These are phyloP conservation scores for Tremellales sp. DNA, from an alignment of 1,284 basidiomycete genomes.

Conservation along the genomic window DNA sequence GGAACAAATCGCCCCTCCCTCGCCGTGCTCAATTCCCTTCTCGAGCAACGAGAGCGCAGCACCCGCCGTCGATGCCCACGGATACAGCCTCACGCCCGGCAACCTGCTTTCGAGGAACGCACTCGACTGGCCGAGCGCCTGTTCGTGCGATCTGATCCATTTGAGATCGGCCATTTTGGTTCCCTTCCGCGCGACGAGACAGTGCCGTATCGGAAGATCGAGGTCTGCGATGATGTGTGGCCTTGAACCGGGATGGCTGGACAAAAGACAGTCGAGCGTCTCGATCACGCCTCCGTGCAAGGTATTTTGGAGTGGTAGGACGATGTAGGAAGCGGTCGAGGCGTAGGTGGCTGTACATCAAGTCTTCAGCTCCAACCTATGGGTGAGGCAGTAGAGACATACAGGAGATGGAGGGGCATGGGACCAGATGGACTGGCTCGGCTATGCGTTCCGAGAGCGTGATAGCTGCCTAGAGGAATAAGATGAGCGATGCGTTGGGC, in stretches of 20 bases:
- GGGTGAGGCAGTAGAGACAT: constrained; percentile 6
- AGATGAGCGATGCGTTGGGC: background rate
- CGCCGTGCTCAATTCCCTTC: constrained; percentile 1
- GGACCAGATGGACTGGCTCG: constrained; percentile 20
- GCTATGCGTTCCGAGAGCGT: constrained; percentile 17
- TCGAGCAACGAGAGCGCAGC: constrained; percentile 37
- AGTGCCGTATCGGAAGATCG: constrained; percentile 40
- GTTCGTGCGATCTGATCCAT: constrained; percentile 46
- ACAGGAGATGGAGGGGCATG: constrained; percentile 35
- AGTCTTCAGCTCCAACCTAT: background rate
- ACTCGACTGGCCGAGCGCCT: constrained; percentile 48
- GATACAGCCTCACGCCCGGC: constrained; percentile 28
- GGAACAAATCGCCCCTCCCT: constrained; percentile 45
- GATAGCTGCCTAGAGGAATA: constrained; percentile 16
- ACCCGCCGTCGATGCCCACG: constrained; percentile 40
- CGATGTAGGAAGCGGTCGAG: constrained; percentile 23
- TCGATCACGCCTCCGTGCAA: constrained; percentile 46
- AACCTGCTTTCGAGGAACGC: constrained; percentile 31
- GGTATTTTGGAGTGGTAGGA: constrained; percentile 47
- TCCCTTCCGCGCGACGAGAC: constrained; percentile 37
- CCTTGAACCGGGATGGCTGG: background rate
- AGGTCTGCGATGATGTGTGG: constrained; percentile 19
- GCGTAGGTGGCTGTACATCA: constrained; percentile 27
- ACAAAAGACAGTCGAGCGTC: constrained; percentile 40
- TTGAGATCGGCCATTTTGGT: constrained; percentile 29